phyloP scores from a whole-genome alignment of 2,329 filamentous ascomycete genomes.

The Sclerotinia spermophila region DNA sequence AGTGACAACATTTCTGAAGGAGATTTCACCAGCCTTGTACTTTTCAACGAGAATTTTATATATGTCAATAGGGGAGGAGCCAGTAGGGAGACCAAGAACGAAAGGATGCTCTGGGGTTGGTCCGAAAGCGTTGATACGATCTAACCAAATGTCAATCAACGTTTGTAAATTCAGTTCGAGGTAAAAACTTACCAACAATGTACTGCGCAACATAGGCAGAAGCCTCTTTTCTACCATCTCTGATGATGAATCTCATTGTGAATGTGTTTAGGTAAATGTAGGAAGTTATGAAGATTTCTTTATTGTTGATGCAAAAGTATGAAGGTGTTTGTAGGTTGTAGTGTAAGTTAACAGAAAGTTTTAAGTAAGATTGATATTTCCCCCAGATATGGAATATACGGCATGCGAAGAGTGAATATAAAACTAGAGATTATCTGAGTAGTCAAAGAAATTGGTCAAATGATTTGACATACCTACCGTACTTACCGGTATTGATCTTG shows the following conservation, averaged over 20 bases:
- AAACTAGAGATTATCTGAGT: background rate
- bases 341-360: background rate
- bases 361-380: background rate
- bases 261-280: background rate
- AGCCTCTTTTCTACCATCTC: conserved; percentile 64
- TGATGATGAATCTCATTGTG: conserved; percentile 76
- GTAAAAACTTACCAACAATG: conserved; percentile 58
- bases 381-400: background rate
- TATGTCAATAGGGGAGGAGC: conserved; percentile 73
- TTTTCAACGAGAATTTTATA: conserved; percentile 72
- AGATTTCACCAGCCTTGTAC: conserved; percentile 69
- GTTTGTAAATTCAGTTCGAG: background rate
- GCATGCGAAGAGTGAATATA: conserved; percentile 11
- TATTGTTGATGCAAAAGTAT: background rate
- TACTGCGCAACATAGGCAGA: conserved; percentile 78
- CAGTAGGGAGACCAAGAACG: conserved; percentile 78
- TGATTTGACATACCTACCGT: conserved; percentile 2
- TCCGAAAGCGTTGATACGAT: conserved; percentile 73
- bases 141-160: conserved; percentile 39
- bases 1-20: conserved; percentile 83
- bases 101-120: conserved; percentile 72
- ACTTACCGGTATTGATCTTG: background rate
- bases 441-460: conserved; percentile 20
- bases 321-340: background rate
- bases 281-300: background rate